phyloP scores from a whole-genome alignment of 139 green algal genomes.

The Chlamydomonas sp. region DNA sequence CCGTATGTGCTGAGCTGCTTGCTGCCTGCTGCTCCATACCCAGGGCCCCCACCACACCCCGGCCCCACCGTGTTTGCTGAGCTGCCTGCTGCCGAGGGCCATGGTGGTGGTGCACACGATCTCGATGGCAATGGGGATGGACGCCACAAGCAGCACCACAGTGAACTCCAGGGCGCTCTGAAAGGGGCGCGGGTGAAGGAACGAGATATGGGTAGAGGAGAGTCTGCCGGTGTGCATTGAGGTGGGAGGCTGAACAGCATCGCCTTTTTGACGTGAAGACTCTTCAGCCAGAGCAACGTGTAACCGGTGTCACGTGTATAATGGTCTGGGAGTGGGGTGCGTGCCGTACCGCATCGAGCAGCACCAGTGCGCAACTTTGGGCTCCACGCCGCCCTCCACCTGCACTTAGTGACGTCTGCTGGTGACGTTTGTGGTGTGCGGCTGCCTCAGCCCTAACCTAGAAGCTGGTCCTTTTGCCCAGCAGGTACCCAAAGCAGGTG shows the following conservation, averaged over 20 bases:
- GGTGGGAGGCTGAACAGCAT: too few relatives aligned
- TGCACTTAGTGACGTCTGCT: too few relatives aligned
- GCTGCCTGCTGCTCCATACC: neutral
- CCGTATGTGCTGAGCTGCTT: too few relatives aligned
- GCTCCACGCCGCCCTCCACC: neutral
- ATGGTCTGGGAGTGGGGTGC: too few relatives aligned
- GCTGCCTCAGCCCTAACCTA: neutral
- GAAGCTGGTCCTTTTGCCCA: slow-evolving; percentile 39
- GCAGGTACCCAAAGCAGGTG: slow-evolving; percentile 73
- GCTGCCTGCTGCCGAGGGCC: slow-evolving; percentile 78
- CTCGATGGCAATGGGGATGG: slow-evolving; percentile 80
- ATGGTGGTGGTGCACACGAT: slow-evolving; percentile 89
- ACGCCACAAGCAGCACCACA: slow-evolving; percentile 85
- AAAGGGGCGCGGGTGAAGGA: slow-evolving; percentile 29
- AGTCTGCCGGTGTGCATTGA: too few relatives aligned
- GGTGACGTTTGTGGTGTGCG: too few relatives aligned
- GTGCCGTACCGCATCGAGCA: neutral
- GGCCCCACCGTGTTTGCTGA: slow-evolving; percentile 52
- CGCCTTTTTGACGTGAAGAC: too few relatives aligned
- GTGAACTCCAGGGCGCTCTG: slow-evolving; percentile 75
- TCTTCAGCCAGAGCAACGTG: too few relatives aligned
- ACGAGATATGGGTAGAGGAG: neutral
- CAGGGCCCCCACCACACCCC: neutral
- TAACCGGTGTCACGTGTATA: too few relatives aligned
- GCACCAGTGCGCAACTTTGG: neutral